A percentile compares a stretch with the other conserved stretches of the same genome.
Conservation (phyloP, 768 basidiomycete genomes). For the Fibroporia radiculosa region DNA sequence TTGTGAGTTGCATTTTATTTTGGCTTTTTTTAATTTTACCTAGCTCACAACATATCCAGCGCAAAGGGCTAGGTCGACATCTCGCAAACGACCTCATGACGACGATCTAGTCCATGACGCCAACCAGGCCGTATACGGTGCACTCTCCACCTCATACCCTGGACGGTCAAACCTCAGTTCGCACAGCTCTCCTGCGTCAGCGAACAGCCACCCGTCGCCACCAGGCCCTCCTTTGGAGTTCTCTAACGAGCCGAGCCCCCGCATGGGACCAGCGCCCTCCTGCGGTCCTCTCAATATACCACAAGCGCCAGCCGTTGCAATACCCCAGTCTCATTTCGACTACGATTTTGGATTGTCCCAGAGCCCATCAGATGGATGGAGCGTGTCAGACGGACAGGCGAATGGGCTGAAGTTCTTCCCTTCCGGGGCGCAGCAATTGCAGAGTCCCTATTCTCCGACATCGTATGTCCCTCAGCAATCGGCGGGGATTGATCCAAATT, state of each 20-base stretch:
- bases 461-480: not conserved
- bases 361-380: constrained; percentile 20
- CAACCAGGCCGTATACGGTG: constrained; percentile 13
- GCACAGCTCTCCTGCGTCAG: constrained; percentile 72
- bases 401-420: constrained; percentile 20
- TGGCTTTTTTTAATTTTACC: not conserved
- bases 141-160: constrained; percentile 32
- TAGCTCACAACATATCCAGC: constrained; percentile 28
- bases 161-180: constrained; percentile 42
- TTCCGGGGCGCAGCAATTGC: constrained; percentile 11
- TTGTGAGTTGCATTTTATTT: constrained; percentile 21
- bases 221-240: constrained; percentile 33
- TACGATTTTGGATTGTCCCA: constrained; percentile 44
- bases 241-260: constrained; percentile 53
- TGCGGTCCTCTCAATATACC: constrained; percentile 30
- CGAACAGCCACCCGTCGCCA: constrained; percentile 60
- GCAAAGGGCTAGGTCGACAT: constrained; percentile 67
- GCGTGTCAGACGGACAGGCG: constrained; percentile 9
- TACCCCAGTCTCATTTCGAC: constrained; percentile 34
- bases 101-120: constrained; percentile 39
- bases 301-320: constrained; percentile 43
- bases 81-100: constrained; percentile 65
- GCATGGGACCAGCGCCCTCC: constrained; percentile 35
- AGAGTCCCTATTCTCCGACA: not conserved
- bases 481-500: not conserved